These are phyloP conservation scores for Coniella vitis DNA, from an alignment of 2,329 filamentous ascomycete genomes.

Conservation along the genomic window DNA sequence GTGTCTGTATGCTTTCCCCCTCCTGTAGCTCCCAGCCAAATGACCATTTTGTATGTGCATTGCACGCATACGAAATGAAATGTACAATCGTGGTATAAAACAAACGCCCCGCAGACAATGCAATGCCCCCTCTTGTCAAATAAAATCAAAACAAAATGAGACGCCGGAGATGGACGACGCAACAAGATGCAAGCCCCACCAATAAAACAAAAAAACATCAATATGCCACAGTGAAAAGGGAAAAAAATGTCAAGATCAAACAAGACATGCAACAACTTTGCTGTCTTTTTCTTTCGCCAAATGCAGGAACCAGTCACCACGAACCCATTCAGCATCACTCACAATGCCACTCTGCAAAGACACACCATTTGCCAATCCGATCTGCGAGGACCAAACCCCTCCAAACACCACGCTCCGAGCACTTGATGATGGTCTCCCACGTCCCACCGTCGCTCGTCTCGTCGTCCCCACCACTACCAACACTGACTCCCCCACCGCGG, in stretches of 20 bases:
- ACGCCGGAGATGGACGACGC: too few relatives aligned
- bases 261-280: too few relatives aligned
- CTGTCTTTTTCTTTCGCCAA: too few relatives aligned
- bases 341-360: slow-evolving; percentile 84
- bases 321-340: slow-evolving; percentile 14
- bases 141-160: background rate
- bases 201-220: too few relatives aligned
- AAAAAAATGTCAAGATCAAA: too few relatives aligned
- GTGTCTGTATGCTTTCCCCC: too few relatives aligned
- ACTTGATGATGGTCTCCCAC: slow-evolving; percentile 90
- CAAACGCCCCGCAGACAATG: background rate
- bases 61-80: background rate
- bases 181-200: too few relatives aligned
- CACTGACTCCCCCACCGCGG: slow-evolving; percentile 35
- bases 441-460: slow-evolving; percentile 62
- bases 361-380: slow-evolving; percentile 78
- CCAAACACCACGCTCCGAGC: slow-evolving; percentile 75
- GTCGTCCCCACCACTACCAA: slow-evolving; percentile 34
- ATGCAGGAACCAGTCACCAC: too few relatives aligned
- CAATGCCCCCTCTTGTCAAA: too few relatives aligned
- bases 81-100: too few relatives aligned
- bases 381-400: slow-evolving; percentile 76
- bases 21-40: background rate
- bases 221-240: too few relatives aligned
- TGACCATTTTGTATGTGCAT: background rate